Conservation (phyloP, 805 yeast genomes). For the Dipodascus geniculatus region DNA sequence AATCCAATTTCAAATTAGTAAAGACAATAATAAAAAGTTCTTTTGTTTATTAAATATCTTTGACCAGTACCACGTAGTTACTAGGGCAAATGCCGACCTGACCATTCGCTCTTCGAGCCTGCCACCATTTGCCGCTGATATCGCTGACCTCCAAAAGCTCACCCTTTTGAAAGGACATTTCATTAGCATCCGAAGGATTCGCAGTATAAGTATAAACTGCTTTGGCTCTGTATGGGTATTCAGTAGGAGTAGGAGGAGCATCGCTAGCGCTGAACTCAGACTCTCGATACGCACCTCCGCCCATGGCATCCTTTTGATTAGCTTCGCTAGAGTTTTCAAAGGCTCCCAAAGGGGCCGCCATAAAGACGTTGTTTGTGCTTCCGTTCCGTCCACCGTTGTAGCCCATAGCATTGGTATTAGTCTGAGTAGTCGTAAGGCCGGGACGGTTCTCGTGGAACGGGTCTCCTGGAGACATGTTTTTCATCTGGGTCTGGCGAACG, state of each 20-base stretch:
- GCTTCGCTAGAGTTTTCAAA: constrained; percentile 24
- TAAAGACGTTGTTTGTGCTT: constrained; percentile 17
- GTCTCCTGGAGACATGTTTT: too few species aligned
- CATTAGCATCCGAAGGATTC: constrained; percentile 86
- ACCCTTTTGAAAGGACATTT: constrained; percentile 80
- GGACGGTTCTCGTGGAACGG: not conserved
- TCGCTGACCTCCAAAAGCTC: constrained; percentile 88
- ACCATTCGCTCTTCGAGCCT: constrained; percentile 79
- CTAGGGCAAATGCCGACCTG: constrained; percentile 95
- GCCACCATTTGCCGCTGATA: constrained; percentile 98
- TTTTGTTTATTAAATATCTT: not conserved
- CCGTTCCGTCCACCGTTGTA: constrained; percentile 9
- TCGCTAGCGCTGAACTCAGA: constrained; percentile 3
- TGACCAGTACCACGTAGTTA: constrained; percentile 65
- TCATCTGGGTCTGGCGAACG: not conserved
- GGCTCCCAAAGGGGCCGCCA: constrained; percentile 29
- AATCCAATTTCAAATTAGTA: too few species aligned
- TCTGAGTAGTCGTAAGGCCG: constrained; percentile 1
- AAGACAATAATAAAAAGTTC: too few species aligned
- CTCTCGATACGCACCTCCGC: not conserved
- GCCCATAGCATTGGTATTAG: constrained; percentile 1
- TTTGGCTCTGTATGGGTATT: constrained; percentile 73
- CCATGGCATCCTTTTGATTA: not conserved
- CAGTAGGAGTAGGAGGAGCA: constrained; percentile 23
- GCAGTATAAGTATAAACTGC: constrained; percentile 72